Base-by-base conservation (phyloP, 352 stramenopile genomes). In the Phytophthora capsici region DNA sequence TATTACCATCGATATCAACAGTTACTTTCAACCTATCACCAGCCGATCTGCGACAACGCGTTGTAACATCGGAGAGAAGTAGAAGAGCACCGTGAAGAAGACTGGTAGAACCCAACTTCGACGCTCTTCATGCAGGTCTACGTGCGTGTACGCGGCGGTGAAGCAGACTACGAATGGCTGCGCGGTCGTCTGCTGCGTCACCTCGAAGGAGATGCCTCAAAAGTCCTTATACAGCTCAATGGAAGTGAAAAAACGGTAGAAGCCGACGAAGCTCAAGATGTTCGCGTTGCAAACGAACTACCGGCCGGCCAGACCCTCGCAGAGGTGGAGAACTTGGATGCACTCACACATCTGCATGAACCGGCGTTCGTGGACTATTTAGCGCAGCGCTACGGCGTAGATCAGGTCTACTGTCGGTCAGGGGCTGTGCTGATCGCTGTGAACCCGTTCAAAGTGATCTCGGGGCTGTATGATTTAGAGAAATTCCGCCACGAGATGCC, bases 311-410 rank as follows among this genome's bases (percentile, higher is more conserved):
- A 75, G 32, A 77, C 65, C 23, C 71, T 92, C 4, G 79, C 75
- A 16, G 69, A 88, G 8, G 61, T 93, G 20, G 79, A 94, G 30
- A 88, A 93, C 43, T 51, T 95, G 4, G 84, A 91, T 34, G 72
- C 77, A 47, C 77, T 94, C 32, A 89, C 78, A 8, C 87, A 95
- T 52, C 69, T 94, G 56, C 82, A 95, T 49, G 88, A 94, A 52
- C 78, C 88, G 23, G 84, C 82, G 1, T 90, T 95, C 44, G 81
- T 95, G 20, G 82, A 93, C 46, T 93, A 90, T 57, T 69, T 95
- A 49, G 73, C 84, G 32, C 75, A 91, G 59, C 87, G 87, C 0
- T 95, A 91, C 40, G 56, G 63, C 17, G 69, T 87, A 13, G 80
- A 93, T 56, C 68, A 92, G 30, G 82, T 95, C 19, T 95, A 95